Evolutionary conservation across 2,329 filamentous ascomycete genomes (phyloP).

Genomic region (Trichophyton verrucosum): DNA sequence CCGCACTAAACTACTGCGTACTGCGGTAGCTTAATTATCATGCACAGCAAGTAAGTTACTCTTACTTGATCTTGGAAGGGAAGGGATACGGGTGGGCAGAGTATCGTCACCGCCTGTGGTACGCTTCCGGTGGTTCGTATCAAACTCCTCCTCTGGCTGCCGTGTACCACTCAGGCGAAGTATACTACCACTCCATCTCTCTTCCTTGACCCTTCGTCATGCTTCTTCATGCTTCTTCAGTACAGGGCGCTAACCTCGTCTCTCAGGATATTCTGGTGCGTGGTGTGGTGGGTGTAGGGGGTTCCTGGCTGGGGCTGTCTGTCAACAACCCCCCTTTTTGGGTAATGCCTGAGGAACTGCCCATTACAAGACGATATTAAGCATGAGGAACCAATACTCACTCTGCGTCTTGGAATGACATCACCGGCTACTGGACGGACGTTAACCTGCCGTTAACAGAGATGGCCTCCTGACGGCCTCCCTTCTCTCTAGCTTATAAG

Average conservation of each 20-base stretch:
- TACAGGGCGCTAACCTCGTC: background rate
- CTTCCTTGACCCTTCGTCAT: background rate
- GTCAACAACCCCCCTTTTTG: background rate
- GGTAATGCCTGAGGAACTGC: background rate
- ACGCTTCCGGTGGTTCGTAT: background rate
- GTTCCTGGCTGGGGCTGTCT: background rate
- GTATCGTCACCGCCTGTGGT: background rate
- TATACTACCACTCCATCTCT: background rate
- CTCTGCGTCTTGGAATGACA: background rate
- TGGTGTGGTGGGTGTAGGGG: background rate
- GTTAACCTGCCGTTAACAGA: background rate
- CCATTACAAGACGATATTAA: background rate
- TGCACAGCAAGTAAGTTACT: background rate
- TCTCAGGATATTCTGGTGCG: background rate
- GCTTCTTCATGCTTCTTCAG: background rate
- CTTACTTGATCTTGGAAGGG: background rate
- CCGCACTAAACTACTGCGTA: constrained; percentile 3
- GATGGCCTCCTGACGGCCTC: background rate
- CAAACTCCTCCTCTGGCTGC: background rate
- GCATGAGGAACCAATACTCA: background rate
- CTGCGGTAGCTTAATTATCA: constrained; percentile 3
- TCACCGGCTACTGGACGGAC: background rate
- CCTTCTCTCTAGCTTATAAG: background rate
- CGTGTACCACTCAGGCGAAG: background rate
- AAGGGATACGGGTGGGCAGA: background rate